Evolutionary conservation across 1,139 yeast species (phyloP), one percentile per base, ranked within the genome.

Genomic region (Candida mesenterica): DNA sequence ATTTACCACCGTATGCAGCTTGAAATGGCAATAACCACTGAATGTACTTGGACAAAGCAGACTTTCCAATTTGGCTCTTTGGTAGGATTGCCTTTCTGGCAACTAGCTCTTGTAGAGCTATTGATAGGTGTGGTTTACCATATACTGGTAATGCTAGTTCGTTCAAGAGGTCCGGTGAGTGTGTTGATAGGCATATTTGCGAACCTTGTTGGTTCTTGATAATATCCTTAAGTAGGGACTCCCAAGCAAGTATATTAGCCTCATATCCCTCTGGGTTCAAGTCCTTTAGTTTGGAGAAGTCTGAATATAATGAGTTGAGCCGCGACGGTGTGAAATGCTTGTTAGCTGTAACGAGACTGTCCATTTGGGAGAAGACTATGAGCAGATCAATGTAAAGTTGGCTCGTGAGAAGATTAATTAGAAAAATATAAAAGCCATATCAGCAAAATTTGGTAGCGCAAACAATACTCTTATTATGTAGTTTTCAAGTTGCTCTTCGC

Each of bases 231-330:
- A 69, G 40, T 13, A 68, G 51, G 6, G 48, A 39, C 5, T 42
- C 33, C 94, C 94, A 84, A 1, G 88, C 83, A 2, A 58, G 55
- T n/a, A 82, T 44, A 49, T 84, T 84, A 16, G 92, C 92, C 25
- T 68, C 75, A 45, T 65, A 83, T 1, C 94, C 94, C 43, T 81
- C 89, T 1, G 75, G 75, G 50, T 84, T 84, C 15, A 72, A 48
- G 7, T 68, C 72, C 46, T 68, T 64, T 24, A 78, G 65, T 8
- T 66, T 63, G 5, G 62, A 53, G 49, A 82, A 83, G 53, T 83
- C 76, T 9, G 85, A 75, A 50, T 78, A 84, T 26, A 84, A 64
- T 3, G 89, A 82, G n/a, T 69, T 66, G 32, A 81, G 59, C 30
- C 92, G 62, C 2, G 78, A 57, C 14, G 60, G 53, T 12, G 69